These are phyloP conservation scores for Ophiostoma piceae DNA, from an alignment of 2,329 filamentous ascomycete species.

Conservation along the genomic window DNA sequence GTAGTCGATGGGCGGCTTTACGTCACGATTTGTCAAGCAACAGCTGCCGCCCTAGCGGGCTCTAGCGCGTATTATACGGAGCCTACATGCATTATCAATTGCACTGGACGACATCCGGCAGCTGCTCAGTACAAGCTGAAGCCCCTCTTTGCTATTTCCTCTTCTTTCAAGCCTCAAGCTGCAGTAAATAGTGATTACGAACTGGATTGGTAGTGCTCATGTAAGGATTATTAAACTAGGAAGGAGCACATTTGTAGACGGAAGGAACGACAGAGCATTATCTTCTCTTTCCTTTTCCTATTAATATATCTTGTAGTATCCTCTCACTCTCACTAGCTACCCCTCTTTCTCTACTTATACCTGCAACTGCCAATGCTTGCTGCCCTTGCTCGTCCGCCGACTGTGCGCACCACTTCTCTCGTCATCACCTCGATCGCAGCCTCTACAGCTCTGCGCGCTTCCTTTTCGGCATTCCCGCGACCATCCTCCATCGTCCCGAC, in stretches of 20 bases:
- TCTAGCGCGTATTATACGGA: not conserved
- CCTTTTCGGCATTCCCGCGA: not conserved
- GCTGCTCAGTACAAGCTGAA: not conserved
- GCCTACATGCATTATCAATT: conserved; percentile 6
- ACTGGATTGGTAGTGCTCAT: conserved; percentile 14
- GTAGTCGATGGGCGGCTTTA: conserved; percentile 16
- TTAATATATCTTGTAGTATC: not conserved
- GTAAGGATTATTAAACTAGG: conserved; percentile 18
- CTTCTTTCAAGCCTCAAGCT: not conserved
- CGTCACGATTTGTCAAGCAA: conserved; percentile 26
- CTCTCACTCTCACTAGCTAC: not conserved
- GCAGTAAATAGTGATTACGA: not conserved
- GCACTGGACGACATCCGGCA: not conserved
- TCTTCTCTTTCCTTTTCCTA: not conserved
- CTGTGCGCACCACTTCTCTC: conserved; percentile 18
- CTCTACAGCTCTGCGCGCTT: not conserved
- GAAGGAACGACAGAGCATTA: not conserved
- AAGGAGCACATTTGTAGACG: not conserved
- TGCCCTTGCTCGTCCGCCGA: conserved; percentile 21
- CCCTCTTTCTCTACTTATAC: conserved; percentile 2
- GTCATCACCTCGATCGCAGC: not conserved
- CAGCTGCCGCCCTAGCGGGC: conserved; percentile 1
- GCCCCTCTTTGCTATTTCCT: not conserved
- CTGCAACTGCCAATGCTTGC: conserved; percentile 18
- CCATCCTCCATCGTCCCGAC: not conserved